phyloP scores from a whole-genome alignment of 2,329 filamentous ascomycete species.

The Thielaviopsis punctulata region DNA sequence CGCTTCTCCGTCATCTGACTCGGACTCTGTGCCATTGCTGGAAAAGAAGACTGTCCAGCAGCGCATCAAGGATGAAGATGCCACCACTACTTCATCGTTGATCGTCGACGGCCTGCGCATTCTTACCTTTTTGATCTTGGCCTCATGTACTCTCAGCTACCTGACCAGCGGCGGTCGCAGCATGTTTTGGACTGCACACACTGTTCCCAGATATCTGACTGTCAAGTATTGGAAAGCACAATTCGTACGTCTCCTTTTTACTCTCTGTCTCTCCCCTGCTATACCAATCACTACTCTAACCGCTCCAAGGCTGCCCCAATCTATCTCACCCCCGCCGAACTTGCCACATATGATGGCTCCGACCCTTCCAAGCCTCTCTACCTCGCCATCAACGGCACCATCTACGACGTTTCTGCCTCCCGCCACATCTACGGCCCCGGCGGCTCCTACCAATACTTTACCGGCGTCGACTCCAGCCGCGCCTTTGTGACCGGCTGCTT shows the following conservation, averaged over 20 bases:
- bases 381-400: slow-evolving; percentile 72
- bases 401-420: slow-evolving; percentile 65
- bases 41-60: slow-evolving; percentile 14
- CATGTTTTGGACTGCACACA: slow-evolving; percentile 46
- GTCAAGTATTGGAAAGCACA: slow-evolving; percentile 40
- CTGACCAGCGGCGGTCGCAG: slow-evolving; percentile 55
- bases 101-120: slow-evolving; percentile 54
- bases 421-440: slow-evolving; percentile 62
- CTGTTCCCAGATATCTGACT: slow-evolving; percentile 45
- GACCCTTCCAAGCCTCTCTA: slow-evolving; percentile 66
- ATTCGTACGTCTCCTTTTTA: slow-evolving; percentile 30
- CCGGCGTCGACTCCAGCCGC: slow-evolving; percentile 70
- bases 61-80: slow-evolving; percentile 39
- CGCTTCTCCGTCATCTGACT: background rate
- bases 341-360: slow-evolving; percentile 59
- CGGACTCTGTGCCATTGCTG: background rate
- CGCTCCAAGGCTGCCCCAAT: slow-evolving; percentile 40
- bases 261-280: background rate
- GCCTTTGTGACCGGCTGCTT: slow-evolving; percentile 92
- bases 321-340: slow-evolving; percentile 56
- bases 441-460: slow-evolving; percentile 73
- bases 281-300: background rate
- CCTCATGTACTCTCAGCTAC: slow-evolving; percentile 57
- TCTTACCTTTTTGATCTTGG: slow-evolving; percentile 45
- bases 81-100: slow-evolving; percentile 27